These are phyloP conservation scores for Saccharum officinarum DNA, from an alignment of 176 grass and related monocot species.

Conservation along the genomic window DNA sequence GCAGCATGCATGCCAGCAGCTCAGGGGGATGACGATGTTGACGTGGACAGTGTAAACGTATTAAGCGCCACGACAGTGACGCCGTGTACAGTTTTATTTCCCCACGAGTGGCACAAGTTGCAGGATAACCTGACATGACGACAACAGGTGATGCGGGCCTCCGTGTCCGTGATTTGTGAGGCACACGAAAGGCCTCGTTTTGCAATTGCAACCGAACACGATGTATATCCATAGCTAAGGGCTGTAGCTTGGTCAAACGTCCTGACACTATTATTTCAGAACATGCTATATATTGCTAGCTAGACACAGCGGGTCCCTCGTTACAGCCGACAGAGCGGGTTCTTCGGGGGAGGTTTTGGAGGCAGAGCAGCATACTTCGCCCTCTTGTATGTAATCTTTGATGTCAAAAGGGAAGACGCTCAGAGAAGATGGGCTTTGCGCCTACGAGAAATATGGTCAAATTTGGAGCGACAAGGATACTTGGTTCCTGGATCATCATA, in stretches of 20 bases:
- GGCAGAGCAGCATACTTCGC: too few relatives aligned
- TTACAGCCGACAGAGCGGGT: too few relatives aligned
- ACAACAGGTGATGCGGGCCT: background rate
- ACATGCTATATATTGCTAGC: background rate
- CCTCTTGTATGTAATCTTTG: too few relatives aligned
- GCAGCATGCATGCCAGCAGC: background rate
- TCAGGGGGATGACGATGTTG: background rate
- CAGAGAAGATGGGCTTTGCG: too few relatives aligned
- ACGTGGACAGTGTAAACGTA: background rate
- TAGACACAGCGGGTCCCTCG: too few relatives aligned
- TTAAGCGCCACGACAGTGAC: background rate
- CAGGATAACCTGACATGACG: background rate
- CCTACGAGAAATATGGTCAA: too few relatives aligned
- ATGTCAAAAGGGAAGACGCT: too few relatives aligned
- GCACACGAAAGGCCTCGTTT: conserved; percentile 5
- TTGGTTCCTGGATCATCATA: too few relatives aligned
- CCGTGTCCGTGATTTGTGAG: background rate
- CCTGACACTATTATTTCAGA: background rate
- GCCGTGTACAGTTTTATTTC: background rate
- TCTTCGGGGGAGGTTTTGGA: too few relatives aligned
- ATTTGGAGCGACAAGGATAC: too few relatives aligned
- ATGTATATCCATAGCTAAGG: background rate
- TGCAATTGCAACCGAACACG: conserved; percentile 3
- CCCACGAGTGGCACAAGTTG: background rate
- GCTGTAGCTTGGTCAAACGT: background rate